phyloP scores from a whole-genome alignment of 2,329 filamentous ascomycete genomes.

The Pseudogymnoascus sp. region DNA sequence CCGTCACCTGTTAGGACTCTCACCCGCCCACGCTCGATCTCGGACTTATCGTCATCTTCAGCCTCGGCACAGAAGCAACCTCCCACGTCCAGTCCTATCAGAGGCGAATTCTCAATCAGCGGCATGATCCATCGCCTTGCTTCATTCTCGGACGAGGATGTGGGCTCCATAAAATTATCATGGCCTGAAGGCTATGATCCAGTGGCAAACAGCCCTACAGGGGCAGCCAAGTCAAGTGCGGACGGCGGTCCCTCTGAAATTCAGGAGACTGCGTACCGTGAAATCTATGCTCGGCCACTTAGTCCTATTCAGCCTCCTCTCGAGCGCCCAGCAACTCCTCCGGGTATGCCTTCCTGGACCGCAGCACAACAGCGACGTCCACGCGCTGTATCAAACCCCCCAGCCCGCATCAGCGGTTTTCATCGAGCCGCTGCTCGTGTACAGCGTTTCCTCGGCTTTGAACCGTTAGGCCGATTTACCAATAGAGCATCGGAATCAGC shows the following conservation, averaged over 20 bases:
- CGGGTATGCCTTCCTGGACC: constrained; percentile 30
- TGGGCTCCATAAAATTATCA: neutral
- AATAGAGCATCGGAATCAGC: constrained; percentile 5
- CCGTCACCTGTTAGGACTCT: constrained; percentile 20
- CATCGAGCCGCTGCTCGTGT: constrained; percentile 13
- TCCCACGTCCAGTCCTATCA: neutral
- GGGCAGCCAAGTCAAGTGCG: neutral
- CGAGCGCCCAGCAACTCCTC: constrained; percentile 25
- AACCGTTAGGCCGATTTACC: constrained; percentile 14
- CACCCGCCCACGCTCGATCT: constrained; percentile 2
- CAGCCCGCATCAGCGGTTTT: constrained; percentile 7
- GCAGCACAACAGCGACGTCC: constrained; percentile 19
- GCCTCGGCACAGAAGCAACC: neutral
- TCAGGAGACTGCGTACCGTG: constrained; percentile 14
- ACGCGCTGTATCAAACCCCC: constrained; percentile 5
- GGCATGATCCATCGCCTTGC: constrained; percentile 2
- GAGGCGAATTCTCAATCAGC: neutral
- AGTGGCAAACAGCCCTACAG: neutral
- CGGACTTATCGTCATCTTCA: neutral
- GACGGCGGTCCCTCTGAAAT: neutral
- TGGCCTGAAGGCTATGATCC: constrained; percentile 4
- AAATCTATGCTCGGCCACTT: constrained; percentile 28
- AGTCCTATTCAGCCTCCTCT: constrained; percentile 24
- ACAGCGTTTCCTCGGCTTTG: constrained; percentile 5
- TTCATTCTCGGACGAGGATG: neutral